These are phyloP conservation scores for Proliferodiscus dingleyae DNA, from an alignment of 2,329 filamentous ascomycete species.

Conservation along the genomic window DNA sequence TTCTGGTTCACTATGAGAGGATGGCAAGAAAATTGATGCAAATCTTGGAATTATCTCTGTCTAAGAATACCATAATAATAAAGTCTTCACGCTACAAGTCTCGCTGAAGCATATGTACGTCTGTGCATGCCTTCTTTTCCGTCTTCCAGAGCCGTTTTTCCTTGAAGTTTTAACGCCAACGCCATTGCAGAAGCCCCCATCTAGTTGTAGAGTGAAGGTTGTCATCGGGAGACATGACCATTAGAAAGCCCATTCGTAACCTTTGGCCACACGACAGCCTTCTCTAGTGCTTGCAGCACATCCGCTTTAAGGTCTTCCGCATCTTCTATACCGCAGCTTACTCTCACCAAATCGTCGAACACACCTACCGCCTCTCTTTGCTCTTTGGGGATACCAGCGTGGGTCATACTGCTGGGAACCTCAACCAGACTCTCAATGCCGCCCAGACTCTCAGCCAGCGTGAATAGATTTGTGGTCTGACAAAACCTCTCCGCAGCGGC, in stretches of 20 bases:
- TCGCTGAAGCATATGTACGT: too few relatives aligned
- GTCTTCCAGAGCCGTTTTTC: too few relatives aligned
- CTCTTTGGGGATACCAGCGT: constrained; percentile 87
- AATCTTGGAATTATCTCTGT: too few relatives aligned
- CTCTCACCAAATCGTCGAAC: constrained; percentile 86
- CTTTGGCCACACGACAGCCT: constrained; percentile 50
- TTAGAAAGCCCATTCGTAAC: constrained; percentile 23
- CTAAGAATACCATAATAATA: too few relatives aligned
- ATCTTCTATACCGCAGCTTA: constrained; percentile 95
- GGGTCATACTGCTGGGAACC: constrained; percentile 93
- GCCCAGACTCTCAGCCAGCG: constrained; percentile 85
- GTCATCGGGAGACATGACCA: too few relatives aligned
- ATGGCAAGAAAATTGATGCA: too few relatives aligned
- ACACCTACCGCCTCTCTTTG: constrained; percentile 90
- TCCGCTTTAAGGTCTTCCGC: constrained; percentile 77
- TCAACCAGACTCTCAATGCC: constrained; percentile 91
- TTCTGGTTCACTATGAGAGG: too few relatives aligned
- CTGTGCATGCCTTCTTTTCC: too few relatives aligned
- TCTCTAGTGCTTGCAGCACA: constrained; percentile 76
- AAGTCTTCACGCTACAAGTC: too few relatives aligned
- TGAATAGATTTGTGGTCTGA: constrained; percentile 83
- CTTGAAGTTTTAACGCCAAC: too few relatives aligned
- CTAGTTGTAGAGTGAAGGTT: too few relatives aligned
- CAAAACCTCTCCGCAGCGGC: constrained; percentile 88
- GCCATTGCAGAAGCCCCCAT: constrained; percentile 2